phyloP scores from a whole-genome alignment of 257 asterid genomes.

The Salvia splendens region DNA sequence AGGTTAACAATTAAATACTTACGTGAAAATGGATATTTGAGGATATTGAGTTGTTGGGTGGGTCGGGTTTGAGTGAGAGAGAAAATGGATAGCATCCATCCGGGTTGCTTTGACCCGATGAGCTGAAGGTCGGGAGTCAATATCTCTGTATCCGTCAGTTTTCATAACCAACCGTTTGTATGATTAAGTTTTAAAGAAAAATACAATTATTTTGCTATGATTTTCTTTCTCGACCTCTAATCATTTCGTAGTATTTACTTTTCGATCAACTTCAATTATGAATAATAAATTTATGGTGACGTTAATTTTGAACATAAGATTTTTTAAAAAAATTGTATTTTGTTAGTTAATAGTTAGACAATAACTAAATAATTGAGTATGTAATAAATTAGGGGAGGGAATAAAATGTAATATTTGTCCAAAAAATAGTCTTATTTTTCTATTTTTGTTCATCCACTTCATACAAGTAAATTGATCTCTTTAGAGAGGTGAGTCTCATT shows the following conservation, averaged over 20 bases:
- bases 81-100: neutral
- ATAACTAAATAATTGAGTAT: too few relatives aligned
- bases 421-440: too few relatives aligned
- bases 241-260: neutral
- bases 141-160: slow-evolving; percentile 39
- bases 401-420: too few relatives aligned
- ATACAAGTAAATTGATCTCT: too few relatives aligned
- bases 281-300: slow-evolving; percentile 6
- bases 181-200: too few relatives aligned
- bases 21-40: neutral
- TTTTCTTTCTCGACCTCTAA: neutral
- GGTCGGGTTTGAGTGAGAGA: slow-evolving; percentile 16
- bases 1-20: too few relatives aligned
- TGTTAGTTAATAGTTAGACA: too few relatives aligned
- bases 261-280: neutral
- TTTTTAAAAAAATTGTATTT: too few relatives aligned
- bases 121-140: slow-evolving; percentile 47
- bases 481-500: too few relatives aligned
- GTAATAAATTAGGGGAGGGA: too few relatives aligned
- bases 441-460: too few relatives aligned
- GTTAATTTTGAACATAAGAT: too few relatives aligned
- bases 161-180: slow-evolving; percentile 23
- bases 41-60: slow-evolving; percentile 31
- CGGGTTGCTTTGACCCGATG: slow-evolving; percentile 62
- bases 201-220: neutral